Evolutionary conservation across 306 rosid species (phyloP).

Genomic region (Begonia peltatifolia): DNA sequence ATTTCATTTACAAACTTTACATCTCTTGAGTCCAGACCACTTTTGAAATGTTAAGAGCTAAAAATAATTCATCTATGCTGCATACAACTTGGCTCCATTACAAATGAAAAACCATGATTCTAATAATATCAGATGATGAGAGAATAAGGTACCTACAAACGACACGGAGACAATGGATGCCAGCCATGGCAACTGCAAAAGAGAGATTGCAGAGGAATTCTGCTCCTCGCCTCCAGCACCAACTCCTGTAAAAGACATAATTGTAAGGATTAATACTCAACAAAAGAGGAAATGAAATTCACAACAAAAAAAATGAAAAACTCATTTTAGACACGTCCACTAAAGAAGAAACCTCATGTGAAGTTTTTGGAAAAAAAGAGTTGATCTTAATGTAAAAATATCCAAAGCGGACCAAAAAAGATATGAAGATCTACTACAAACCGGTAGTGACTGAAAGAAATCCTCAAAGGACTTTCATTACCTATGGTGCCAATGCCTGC

Average conservation of each 20-base stretch:
- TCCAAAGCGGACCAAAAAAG: not conserved
- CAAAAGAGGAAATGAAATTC: not conserved
- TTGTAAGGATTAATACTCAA: not conserved
- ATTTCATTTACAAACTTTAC: not conserved
- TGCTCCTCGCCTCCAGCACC: slow-evolving; percentile 99
- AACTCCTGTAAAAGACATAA: slow-evolving; percentile 41
- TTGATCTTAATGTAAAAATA: no score
- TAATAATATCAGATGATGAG: slow-evolving; percentile 20
- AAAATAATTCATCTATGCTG: not conserved
- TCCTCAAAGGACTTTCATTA: slow-evolving; percentile 43
- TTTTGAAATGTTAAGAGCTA: no score
- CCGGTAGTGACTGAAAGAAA: slow-evolving; percentile 2
- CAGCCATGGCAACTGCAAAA: slow-evolving; percentile 80
- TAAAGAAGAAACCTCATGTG: not conserved
- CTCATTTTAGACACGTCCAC: not conserved
- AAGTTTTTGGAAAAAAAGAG: not conserved
- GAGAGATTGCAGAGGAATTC: slow-evolving; percentile 55
- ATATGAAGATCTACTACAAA: not conserved
- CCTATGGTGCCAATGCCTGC: slow-evolving; percentile 98
- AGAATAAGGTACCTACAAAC: slow-evolving; percentile 93
- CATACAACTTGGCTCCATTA: slow-evolving; percentile 1
- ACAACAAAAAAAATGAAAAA: not conserved
- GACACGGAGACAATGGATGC: slow-evolving; percentile 62
- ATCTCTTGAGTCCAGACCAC: not conserved
- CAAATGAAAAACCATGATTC: slow-evolving; percentile 6